Evolutionary conservation across 2,329 filamentous ascomycete species (phyloP).

Genomic region (Myotisia sp.): DNA sequence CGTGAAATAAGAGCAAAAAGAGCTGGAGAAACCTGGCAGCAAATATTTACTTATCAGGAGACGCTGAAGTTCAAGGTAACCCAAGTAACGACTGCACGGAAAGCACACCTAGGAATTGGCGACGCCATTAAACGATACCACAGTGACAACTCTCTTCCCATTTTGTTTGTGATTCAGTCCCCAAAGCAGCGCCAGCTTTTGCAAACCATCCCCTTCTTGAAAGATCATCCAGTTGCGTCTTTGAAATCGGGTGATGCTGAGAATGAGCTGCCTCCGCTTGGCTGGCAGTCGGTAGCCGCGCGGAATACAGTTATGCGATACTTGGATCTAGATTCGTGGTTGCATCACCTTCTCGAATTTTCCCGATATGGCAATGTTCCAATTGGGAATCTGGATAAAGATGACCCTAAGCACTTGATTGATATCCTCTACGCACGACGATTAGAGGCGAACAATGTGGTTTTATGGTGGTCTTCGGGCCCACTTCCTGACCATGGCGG

Average conservation of each 20-base stretch:
- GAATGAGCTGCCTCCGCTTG: conserved; percentile 74
- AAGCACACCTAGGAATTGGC: conserved; percentile 73
- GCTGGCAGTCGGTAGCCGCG: conserved; percentile 83
- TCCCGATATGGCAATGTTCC: conserved; percentile 88
- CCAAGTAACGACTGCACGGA: conserved; percentile 77
- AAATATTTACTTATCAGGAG: conserved; percentile 75
- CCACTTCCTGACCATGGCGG: conserved; percentile 88
- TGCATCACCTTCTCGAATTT: conserved; percentile 72
- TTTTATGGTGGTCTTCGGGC: conserved; percentile 90
- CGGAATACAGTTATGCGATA: conserved; percentile 80
- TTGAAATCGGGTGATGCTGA: conserved; percentile 73
- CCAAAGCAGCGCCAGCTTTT: conserved; percentile 66
- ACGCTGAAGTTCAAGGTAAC: conserved; percentile 71
- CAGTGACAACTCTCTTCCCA: conserved; percentile 65
- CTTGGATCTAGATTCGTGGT: conserved; percentile 82
- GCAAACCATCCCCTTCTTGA: conserved; percentile 71
- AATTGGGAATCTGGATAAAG: conserved; percentile 84
- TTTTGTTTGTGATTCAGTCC: conserved; percentile 81
- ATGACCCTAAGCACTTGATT: conserved; percentile 88
- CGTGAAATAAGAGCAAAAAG: conserved; percentile 48
- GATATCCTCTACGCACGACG: conserved; percentile 88
- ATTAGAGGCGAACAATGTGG: conserved; percentile 78
- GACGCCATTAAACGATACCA: conserved; percentile 83
- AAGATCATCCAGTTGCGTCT: conserved; percentile 69
- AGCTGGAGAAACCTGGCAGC: conserved; percentile 58